These are phyloP conservation scores for Vitis hybrid DNA, from an alignment of 177 flowering plant genomes.

Conservation along the genomic window DNA sequence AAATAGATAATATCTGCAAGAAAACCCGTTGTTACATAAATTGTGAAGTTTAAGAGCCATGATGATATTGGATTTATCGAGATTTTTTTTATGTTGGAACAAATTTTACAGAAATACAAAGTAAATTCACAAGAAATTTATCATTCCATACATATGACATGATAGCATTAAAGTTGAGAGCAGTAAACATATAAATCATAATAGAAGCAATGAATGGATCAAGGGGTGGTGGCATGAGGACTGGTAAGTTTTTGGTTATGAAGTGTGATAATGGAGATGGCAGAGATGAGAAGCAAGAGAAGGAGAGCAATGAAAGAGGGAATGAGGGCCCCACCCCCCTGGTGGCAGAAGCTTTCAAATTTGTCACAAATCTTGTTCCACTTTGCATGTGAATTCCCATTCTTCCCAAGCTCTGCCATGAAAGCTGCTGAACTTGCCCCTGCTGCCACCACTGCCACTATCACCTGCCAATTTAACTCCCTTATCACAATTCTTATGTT, in stretches of 20 bases:
- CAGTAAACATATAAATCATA: too few relatives aligned
- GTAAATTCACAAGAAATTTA: too few relatives aligned
- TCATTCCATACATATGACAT: too few relatives aligned
- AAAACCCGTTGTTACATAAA: too few relatives aligned
- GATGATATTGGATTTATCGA: too few relatives aligned
- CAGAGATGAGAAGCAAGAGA: slow-evolving; percentile 38
- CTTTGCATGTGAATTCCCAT: slow-evolving; percentile 72
- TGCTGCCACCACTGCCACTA: slow-evolving; percentile 45
- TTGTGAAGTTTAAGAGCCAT: too few relatives aligned
- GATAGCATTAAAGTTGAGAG: too few relatives aligned
- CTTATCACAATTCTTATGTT: too few relatives aligned
- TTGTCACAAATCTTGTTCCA: slow-evolving; percentile 85
- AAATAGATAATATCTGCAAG: too few relatives aligned
- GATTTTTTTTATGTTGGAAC: too few relatives aligned
- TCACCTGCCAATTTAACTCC: slow-evolving; percentile 30
- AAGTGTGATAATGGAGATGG: slow-evolving; percentile 39
- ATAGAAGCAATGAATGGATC: too few relatives aligned
- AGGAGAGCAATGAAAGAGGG: slow-evolving; percentile 52
- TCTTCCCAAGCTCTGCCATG: slow-evolving; percentile 73
- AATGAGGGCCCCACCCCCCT: slow-evolving; percentile 55
- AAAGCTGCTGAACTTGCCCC: slow-evolving; percentile 64
- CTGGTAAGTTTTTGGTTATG: slow-evolving; percentile 11
- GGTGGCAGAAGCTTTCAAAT: slow-evolving; percentile 57
- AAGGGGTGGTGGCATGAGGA: not conserved
- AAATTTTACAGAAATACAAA: too few relatives aligned